A percentile compares a stretch with the other conserved stretches of the same genome.
Conservation (phyloP, 2,329 filamentous ascomycete genomes). For the Alternaria sp. region DNA sequence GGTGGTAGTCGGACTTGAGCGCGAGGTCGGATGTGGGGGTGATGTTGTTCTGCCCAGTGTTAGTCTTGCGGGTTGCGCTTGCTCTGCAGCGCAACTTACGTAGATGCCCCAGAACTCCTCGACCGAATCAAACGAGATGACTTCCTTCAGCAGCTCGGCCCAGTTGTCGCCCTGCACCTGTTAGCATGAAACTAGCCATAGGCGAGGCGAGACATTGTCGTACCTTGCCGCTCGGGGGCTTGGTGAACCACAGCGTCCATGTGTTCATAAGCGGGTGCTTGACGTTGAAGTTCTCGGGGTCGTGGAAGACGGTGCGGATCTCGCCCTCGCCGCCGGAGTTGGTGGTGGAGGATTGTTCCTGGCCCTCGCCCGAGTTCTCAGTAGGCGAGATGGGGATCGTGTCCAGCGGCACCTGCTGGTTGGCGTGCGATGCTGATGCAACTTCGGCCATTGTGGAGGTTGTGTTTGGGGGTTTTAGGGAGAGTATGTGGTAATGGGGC, state of each 20-base stretch:
- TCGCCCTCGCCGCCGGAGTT: conserved; percentile 59
- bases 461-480: conserved; percentile 5
- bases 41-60: conserved; percentile 86
- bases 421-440: conserved; percentile 46
- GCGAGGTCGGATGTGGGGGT: conserved; percentile 93
- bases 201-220: conserved; percentile 20
- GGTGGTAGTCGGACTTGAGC: conserved; percentile 98
- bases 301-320: conserved; percentile 93
- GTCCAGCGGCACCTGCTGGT: conserved; percentile 61
- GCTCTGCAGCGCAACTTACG: conserved; percentile 64
- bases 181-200: conserved; percentile 16
- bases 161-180: conserved; percentile 85
- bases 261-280: conserved; percentile 97
- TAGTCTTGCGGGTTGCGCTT: conserved; percentile 10
- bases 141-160: conserved; percentile 97
- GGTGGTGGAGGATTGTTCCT: conserved; percentile 49
- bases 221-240: conserved; percentile 95
- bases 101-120: conserved; percentile 99
- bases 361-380: conserved; percentile 51
- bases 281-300: conserved; percentile 99
- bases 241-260: conserved; percentile 99
- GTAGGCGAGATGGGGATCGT: conserved; percentile 63
- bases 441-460: conserved; percentile 45
- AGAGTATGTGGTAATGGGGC: neutral
- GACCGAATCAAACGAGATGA: conserved; percentile 97